Evolutionary conservation across 208 protist genomes (phyloP), one percentile per base, ranked within the genome.

Genomic region (Angomonas deanei): DNA sequence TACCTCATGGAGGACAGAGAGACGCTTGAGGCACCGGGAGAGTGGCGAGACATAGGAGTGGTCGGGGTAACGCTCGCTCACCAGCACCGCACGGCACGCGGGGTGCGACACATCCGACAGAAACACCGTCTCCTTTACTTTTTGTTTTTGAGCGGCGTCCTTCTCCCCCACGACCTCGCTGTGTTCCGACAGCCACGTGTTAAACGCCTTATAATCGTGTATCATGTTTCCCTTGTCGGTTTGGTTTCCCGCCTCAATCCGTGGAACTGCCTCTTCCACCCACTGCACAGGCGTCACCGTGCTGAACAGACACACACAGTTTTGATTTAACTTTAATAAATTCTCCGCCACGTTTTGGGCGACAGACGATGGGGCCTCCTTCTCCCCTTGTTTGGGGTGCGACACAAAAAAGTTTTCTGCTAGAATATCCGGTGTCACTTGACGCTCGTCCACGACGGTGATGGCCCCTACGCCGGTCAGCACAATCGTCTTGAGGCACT

Each of bases 391-490:
- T 24, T 60, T 32, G 19, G 6, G 24, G 2, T 64, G 28, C 0
- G 77, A 59, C 23, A 99, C 57, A 66, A 99, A 99, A 70, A 99
- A 99, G 70, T 98, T 99, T 46, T 90, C 91, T n/a, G 94, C 96
- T 1, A 97, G 58, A 39, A 98, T 89, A 4, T 70, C 65, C 1
- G 63, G 62, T 6, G 64, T 78, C 1, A 98, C 90, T 4, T 72
- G 50, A 10, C 66, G 53, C 48, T 88, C 90, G 68, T 99, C 98
- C 1, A 99, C 93, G 15, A 99, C 68, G 0, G 95, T 98, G 55
- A 98, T 93, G 21, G 66, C 49, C 27, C 88, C 87, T 49, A 99
- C 77, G 34, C 96, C 96, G 8, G 97, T 86, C 13, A 99, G 75
- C 21, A 99, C 77, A 2, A 99, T 64, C 61, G 97, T 99, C 72